These are phyloP conservation scores for Populus simonii DNA, from an alignment of 345 rosid species.

Conservation along the genomic window DNA sequence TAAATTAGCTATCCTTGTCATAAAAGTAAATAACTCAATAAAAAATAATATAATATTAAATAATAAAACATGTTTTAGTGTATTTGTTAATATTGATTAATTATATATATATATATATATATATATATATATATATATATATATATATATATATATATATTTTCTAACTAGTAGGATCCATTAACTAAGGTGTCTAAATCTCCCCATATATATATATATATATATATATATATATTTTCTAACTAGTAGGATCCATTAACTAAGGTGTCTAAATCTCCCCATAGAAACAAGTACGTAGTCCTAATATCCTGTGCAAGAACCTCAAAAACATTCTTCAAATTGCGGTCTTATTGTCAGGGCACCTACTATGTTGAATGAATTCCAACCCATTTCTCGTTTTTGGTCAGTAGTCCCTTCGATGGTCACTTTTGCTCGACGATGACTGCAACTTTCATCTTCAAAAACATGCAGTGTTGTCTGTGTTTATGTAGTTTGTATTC, in stretches of 20 bases:
- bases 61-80: too few relatives aligned
- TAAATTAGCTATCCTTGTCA: too few relatives aligned
- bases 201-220: too few relatives aligned
- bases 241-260: background rate
- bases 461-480: background rate
- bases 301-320: background rate
- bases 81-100: too few relatives aligned
- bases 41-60: too few relatives aligned
- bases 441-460: background rate
- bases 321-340: background rate
- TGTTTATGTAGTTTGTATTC: background rate
- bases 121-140: too few relatives aligned
- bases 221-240: background rate
- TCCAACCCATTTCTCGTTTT: background rate
- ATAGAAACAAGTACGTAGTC: background rate
- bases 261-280: background rate
- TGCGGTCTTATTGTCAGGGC: background rate
- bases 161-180: too few relatives aligned
- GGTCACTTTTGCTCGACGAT: background rate
- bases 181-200: too few relatives aligned
- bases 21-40: too few relatives aligned
- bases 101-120: too few relatives aligned
- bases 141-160: too few relatives aligned
- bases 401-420: background rate
- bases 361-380: background rate